These are phyloP conservation scores for Cryptosporidium ubiquitum DNA, from an alignment of 169 alveolate genomes.

Conservation along the genomic window DNA sequence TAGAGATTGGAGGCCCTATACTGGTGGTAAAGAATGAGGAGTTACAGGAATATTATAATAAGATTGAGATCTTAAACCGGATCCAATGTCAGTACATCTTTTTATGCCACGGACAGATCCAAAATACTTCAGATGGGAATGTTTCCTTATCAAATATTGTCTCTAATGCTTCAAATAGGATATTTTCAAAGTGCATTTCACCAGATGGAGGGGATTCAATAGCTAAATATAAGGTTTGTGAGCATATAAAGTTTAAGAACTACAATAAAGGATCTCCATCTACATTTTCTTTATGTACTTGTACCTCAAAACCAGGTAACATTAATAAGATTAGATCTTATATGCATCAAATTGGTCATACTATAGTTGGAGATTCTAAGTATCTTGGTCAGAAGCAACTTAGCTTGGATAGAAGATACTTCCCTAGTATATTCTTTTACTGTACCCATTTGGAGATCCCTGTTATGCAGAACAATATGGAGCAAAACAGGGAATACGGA, in stretches of 20 bases:
- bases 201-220: conserved; percentile 18
- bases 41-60: not conserved
- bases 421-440: conserved; percentile 36
- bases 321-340: conserved; percentile 30
- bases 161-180: conserved; percentile 11
- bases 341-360: conserved; percentile 50
- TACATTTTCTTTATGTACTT: conserved; percentile 25
- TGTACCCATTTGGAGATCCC: conserved; percentile 47
- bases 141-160: conserved; percentile 24
- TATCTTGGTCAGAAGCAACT: conserved; percentile 31
- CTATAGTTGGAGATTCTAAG: conserved; percentile 52
- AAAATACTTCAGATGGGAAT: conserved; percentile 13
- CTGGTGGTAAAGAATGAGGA: conserved; percentile 5
- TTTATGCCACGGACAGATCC: conserved; percentile 54
- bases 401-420: conserved; percentile 37
- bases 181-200: conserved; percentile 40
- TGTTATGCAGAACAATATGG: not conserved
- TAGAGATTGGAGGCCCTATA: conserved; percentile 52
- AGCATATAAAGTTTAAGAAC: conserved; percentile 16
- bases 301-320: conserved; percentile 16
- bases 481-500: not conserved
- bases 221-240: conserved; percentile 37
- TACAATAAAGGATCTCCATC: conserved; percentile 46
- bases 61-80: not conserved
- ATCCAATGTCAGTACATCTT: conserved; percentile 26